These are phyloP conservation scores for maize (Zea mays) DNA, from an alignment of 176 grass and related monocot species.

Conservation along the genomic window DNA sequence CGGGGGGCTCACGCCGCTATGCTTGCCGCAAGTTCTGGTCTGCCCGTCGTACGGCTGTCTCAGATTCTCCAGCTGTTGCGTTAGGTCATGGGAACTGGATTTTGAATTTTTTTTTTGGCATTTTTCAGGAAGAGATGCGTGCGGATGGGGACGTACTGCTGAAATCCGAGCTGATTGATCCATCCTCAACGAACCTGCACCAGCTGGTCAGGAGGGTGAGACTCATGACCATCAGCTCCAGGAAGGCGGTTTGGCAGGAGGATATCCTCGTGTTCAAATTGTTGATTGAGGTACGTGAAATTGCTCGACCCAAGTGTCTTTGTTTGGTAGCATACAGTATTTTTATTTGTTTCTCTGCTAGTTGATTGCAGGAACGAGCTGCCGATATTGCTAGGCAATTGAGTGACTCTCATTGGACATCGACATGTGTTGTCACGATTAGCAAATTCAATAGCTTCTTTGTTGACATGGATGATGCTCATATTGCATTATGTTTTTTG, in stretches of 20 bases:
- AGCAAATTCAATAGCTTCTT: slow-evolving; percentile 58
- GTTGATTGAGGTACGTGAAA: slow-evolving; percentile 47
- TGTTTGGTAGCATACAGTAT: neutral
- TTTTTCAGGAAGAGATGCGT: slow-evolving; percentile 71
- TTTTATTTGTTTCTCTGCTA: slow-evolving; percentile 3
- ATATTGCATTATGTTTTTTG: slow-evolving; percentile 43
- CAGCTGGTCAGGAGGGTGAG: slow-evolving; percentile 51
- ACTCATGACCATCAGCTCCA: slow-evolving; percentile 45
- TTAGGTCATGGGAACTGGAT: neutral
- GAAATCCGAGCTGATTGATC: slow-evolving; percentile 64
- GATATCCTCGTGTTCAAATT: slow-evolving; percentile 59
- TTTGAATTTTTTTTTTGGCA: neutral
- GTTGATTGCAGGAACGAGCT: slow-evolving; percentile 49
- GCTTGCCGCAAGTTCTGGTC: slow-evolving; percentile 68
- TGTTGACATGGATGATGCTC: slow-evolving; percentile 38
- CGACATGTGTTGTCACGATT: slow-evolving; percentile 58
- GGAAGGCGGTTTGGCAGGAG: slow-evolving; percentile 37
- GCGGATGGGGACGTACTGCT: slow-evolving; percentile 57
- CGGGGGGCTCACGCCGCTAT: slow-evolving; percentile 60
- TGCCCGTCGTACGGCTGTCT: neutral
- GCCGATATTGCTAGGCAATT: slow-evolving; percentile 41
- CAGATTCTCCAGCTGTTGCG: neutral
- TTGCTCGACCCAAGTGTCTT: neutral
- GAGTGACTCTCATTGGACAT: slow-evolving; percentile 58
- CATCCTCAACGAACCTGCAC: slow-evolving; percentile 45